Evolutionary conservation across 106 monocot species (phyloP), one percentile per base, ranked within the genome.

Genomic region (Xerophyta viscosa): DNA sequence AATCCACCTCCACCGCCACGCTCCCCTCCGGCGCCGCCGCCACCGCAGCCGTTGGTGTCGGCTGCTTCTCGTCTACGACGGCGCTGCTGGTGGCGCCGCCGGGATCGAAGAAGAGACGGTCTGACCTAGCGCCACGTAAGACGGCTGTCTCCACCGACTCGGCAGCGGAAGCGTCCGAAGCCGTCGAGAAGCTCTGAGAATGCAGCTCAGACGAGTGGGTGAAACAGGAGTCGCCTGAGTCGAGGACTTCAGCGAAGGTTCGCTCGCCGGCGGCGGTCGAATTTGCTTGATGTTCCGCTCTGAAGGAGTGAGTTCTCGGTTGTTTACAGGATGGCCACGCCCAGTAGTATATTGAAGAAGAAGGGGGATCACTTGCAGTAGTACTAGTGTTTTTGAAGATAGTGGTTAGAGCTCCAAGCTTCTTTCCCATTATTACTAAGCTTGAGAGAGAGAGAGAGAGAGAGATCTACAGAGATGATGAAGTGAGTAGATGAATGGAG

Each of bases 1-100:
- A 89, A 13, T 89, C 84, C 52, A 83, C 14, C 11, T 54, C 71
- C 64, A 80, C 50, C 2, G 67, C 83, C 2, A 77, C 52, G 37
- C 77, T 59, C n/a, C 77, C 88, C 62, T 84, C 68, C 0, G 69
- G 64, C n/a, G n/a, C 45, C 17, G 3, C 37, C 11, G 47, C n/a
- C n/a, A n/a, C n/a, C n/a, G n/a, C n/a, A n/a, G 39, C 2, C 24
- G 31, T 27, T 45, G 1, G 4, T 5, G 22, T 3, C 25, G 18
- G 18, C 12, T 19, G 66, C 54, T 0, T 58, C 56, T 24, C 63
- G 24, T 19, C 33, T 12, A 3, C 39, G 39, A 63, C 50, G 4
- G 73, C 64, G 31, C 45, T 79, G 2, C 57, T 43, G 41, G 28
- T 74, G 1, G 54, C 29, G 2, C 31, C 29, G 15, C 58, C 65